phyloP scores from a whole-genome alignment of 257 asterid species.

The Lycium barbarum region DNA sequence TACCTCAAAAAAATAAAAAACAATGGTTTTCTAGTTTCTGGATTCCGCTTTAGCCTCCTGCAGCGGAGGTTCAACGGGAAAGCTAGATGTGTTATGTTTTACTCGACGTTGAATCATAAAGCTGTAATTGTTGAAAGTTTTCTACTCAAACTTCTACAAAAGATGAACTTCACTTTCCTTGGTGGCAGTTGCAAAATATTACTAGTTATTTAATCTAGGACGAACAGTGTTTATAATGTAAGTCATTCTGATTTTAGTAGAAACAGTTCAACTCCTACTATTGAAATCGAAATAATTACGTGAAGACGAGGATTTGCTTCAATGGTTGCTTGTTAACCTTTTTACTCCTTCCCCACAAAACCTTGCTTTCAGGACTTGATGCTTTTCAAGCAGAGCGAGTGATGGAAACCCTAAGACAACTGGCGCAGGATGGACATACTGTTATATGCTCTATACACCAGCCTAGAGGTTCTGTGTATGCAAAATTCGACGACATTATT shows the following conservation, averaged over 20 bases:
- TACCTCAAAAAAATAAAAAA: too few species aligned
- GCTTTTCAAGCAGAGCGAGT: slow-evolving; percentile 99
- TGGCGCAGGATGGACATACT: slow-evolving; percentile 96
- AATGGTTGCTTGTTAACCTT: slow-evolving; percentile 28
- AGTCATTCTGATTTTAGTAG: background rate
- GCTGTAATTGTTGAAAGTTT: background rate
- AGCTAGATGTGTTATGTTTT: background rate
- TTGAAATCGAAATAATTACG: background rate
- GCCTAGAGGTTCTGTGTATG: slow-evolving; percentile 96
- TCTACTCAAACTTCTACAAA: background rate
- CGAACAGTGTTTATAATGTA: background rate
- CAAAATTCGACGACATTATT: slow-evolving; percentile 91
- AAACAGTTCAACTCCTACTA: background rate
- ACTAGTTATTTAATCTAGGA: background rate
- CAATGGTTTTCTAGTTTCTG: background rate
- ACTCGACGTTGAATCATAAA: background rate
- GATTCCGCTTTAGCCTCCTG: background rate
- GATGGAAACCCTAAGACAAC: slow-evolving; percentile 88
- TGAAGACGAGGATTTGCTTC: background rate
- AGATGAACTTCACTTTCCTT: slow-evolving; percentile 1
- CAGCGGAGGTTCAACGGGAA: background rate
- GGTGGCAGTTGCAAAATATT: background rate
- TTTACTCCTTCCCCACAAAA: slow-evolving; percentile 22
- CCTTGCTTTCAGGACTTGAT: slow-evolving; percentile 86
- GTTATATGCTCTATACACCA: slow-evolving; percentile 98